These are phyloP conservation scores for Fraxinus baroniana DNA, from an alignment of 305 asterid species.

Conservation along the genomic window DNA sequence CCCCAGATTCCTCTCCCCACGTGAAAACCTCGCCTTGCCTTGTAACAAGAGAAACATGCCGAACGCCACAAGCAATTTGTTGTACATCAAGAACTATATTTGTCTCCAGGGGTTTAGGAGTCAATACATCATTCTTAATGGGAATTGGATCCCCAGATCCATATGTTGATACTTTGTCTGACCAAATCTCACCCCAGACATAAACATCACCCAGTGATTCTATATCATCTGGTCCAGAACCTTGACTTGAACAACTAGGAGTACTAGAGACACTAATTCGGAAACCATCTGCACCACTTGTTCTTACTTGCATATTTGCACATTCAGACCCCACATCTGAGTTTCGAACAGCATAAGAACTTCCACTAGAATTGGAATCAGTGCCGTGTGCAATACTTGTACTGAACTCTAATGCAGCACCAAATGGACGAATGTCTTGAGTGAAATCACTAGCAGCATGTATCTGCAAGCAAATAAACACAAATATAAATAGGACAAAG, in stretches of 20 bases:
- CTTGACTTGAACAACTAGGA: constrained; percentile 85
- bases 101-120: constrained; percentile 75
- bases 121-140: constrained; percentile 54
- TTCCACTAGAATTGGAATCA: constrained; percentile 45
- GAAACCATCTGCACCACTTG: constrained; percentile 82
- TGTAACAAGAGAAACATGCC: constrained; percentile 84
- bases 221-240: constrained; percentile 85
- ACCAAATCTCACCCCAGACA: constrained; percentile 93
- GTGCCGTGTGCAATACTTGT: constrained; percentile 47
- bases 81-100: constrained; percentile 81
- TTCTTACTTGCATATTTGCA: constrained; percentile 79
- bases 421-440: constrained; percentile 46
- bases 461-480: constrained; percentile 48
- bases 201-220: constrained; percentile 93
- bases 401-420: constrained; percentile 52
- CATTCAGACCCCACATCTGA: constrained; percentile 79
- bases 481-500: constrained; percentile 31
- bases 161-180: constrained; percentile 58
- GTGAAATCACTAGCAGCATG: constrained; percentile 43
- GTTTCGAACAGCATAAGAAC: constrained; percentile 33
- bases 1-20: constrained; percentile 96
- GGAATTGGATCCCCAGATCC: constrained; percentile 58
- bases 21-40: constrained; percentile 90
- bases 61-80: constrained; percentile 81
- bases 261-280: constrained; percentile 90